phyloP scores from a whole-genome alignment of 1,139 yeast genomes.

The Candida sanyaensis region DNA sequence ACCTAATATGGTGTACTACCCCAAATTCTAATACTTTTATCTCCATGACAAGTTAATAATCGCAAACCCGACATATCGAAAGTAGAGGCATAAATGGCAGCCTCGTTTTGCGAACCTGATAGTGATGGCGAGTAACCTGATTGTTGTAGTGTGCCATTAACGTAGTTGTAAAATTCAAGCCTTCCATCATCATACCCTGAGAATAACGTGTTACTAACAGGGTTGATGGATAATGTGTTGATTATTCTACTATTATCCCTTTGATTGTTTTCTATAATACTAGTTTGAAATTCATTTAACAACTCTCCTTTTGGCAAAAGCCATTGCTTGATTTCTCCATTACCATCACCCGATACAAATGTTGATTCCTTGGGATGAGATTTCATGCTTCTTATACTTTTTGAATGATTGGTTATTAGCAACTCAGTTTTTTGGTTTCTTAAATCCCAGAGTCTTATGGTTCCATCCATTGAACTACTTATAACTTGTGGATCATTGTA shows the following conservation, averaged over 20 bases:
- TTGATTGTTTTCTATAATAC: slow-evolving; percentile 8
- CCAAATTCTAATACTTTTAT: slow-evolving; percentile 89
- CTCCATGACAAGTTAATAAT: slow-evolving; percentile 84
- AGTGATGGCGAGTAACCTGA: slow-evolving; percentile 51
- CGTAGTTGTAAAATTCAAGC: slow-evolving; percentile 78
- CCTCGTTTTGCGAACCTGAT: slow-evolving; percentile 64
- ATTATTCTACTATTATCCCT: slow-evolving; percentile 41
- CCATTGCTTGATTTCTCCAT: slow-evolving; percentile 85
- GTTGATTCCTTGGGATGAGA: slow-evolving; percentile 75
- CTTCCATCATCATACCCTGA: slow-evolving; percentile 87
- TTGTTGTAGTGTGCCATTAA: slow-evolving; percentile 65
- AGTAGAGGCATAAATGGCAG: slow-evolving; percentile 68
- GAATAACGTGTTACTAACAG: slow-evolving; percentile 64
- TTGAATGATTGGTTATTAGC: slow-evolving; percentile 80
- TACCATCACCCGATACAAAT: slow-evolving; percentile 72
- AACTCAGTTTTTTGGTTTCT: slow-evolving; percentile 44
- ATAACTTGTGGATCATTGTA: slow-evolving; percentile 83
- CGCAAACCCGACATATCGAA: slow-evolving; percentile 84
- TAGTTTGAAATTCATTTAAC: slow-evolving; percentile 40
- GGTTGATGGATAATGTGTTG: slow-evolving; percentile 68
- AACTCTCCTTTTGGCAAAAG: slow-evolving; percentile 75
- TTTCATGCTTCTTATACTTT: slow-evolving; percentile 73
- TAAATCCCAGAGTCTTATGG: slow-evolving; percentile 84
- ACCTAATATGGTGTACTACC: slow-evolving; percentile 35
- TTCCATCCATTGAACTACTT: slow-evolving; percentile 81